phyloP scores from a whole-genome alignment of 805 yeast species.

The Geotrichum ghanense region DNA sequence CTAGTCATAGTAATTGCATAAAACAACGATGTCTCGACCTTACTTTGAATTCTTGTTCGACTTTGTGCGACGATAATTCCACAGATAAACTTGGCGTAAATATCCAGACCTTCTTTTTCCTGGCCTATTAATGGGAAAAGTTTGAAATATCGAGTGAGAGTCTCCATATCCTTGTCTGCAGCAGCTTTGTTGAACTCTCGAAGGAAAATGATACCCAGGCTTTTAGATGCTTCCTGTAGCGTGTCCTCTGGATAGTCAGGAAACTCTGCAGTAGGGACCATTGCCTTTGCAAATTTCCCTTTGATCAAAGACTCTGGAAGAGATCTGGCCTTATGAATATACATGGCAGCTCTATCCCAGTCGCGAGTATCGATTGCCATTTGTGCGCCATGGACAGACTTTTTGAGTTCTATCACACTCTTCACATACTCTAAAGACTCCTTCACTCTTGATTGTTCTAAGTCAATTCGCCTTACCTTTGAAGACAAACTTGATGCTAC shows the following conservation, averaged over 20 bases:
- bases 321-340: slow-evolving; percentile 41
- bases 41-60: slow-evolving; percentile 40
- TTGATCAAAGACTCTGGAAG: slow-evolving; percentile 43
- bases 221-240: slow-evolving; percentile 45
- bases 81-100: slow-evolving; percentile 81
- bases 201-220: slow-evolving; percentile 46
- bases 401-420: slow-evolving; percentile 53
- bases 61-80: slow-evolving; percentile 72
- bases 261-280: slow-evolving; percentile 77
- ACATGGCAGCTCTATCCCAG: slow-evolving; percentile 69
- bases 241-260: slow-evolving; percentile 65
- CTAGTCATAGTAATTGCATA: slow-evolving; percentile 30
- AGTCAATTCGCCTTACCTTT: slow-evolving; percentile 57
- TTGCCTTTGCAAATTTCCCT: slow-evolving; percentile 64
- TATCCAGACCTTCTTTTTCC: slow-evolving; percentile 56
- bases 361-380: slow-evolving; percentile 56
- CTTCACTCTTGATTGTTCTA: slow-evolving; percentile 54
- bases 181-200: slow-evolving; percentile 66
- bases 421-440: slow-evolving; percentile 53
- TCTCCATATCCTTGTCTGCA: slow-evolving; percentile 46
- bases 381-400: slow-evolving; percentile 51
- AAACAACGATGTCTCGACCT: slow-evolving; percentile 13
- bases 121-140: slow-evolving; percentile 79
- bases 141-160: slow-evolving; percentile 69
- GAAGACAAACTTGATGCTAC: slow-evolving; percentile 58